Evolutionary conservation across 306 rosid genomes (phyloP).

Genomic region (Lathyrus aphaca): DNA sequence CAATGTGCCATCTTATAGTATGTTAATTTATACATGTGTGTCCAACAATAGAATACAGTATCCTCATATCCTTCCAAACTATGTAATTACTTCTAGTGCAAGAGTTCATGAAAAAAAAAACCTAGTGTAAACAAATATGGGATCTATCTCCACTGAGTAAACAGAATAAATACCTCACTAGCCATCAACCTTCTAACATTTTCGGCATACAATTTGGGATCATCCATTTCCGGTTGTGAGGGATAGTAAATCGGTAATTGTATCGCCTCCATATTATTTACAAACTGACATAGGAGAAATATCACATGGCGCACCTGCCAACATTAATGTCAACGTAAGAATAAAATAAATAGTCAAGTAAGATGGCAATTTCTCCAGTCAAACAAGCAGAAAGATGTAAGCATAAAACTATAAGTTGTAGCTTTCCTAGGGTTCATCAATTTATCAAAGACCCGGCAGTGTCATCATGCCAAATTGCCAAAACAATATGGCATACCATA

Average conservation of each 20-base stretch:
- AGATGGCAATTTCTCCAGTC: constrained; percentile 22
- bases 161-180: constrained; percentile 69
- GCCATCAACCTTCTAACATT: constrained; percentile 91
- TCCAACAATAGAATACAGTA: not conserved
- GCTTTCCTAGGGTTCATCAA: constrained; percentile 1
- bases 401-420: not conserved
- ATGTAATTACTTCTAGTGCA: too few species aligned
- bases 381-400: constrained; percentile 17
- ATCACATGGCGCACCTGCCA: constrained; percentile 91
- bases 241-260: constrained; percentile 77
- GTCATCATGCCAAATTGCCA: not conserved
- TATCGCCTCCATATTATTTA: constrained; percentile 76
- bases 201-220: constrained; percentile 73
- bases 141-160: constrained; percentile 3
- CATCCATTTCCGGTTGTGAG: constrained; percentile 84
- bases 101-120: too few species aligned
- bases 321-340: constrained; percentile 22
- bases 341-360: constrained; percentile 15
- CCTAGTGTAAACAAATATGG: not conserved
- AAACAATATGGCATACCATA: not conserved
- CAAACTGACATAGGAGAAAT: constrained; percentile 93
- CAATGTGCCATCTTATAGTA: not conserved
- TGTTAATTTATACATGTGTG: constrained; percentile 1
- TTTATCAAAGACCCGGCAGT: not conserved
- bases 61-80: too few species aligned